Percentiles rank a stretch among this genome's conserved stretches.
These are phyloP conservation scores for Amaranthus hypochondriacus DNA, from an alignment of 148 eudicot genomes.

Conservation along the genomic window DNA sequence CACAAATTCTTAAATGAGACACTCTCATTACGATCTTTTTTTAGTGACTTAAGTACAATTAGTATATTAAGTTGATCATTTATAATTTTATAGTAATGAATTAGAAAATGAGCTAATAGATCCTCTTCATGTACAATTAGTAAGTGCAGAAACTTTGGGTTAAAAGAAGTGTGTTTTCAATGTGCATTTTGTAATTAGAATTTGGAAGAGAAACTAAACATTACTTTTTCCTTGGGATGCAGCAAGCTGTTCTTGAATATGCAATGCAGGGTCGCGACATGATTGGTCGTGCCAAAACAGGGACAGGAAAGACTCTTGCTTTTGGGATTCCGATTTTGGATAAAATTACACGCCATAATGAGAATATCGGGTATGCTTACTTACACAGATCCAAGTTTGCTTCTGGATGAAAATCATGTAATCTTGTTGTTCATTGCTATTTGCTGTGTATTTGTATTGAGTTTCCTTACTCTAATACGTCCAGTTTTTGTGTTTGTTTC, in stretches of 20 bases:
- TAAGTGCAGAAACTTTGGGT: too few species aligned
- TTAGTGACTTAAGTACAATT: background rate
- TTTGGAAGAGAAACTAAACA: background rate
- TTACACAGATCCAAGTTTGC: background rate
- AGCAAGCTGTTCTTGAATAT: slow-evolving; percentile 97
- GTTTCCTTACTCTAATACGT: background rate
- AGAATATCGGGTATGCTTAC: slow-evolving; percentile 59
- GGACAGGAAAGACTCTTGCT: slow-evolving; percentile 98
- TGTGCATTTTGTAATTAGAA: background rate
- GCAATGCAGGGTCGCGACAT: slow-evolving; percentile 97
- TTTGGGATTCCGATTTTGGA: slow-evolving; percentile 98
- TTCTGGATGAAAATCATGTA: too few species aligned
- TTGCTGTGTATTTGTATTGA: too few species aligned
- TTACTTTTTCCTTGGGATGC: background rate
- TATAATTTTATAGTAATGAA: background rate
- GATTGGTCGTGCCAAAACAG: slow-evolving; percentile 96
- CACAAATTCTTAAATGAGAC: too few species aligned
- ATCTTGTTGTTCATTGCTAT: background rate
- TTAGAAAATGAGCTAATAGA: background rate
- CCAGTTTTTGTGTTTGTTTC: background rate
- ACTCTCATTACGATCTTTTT: too few species aligned
- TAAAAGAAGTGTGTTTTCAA: too few species aligned
- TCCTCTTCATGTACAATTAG: too few species aligned
- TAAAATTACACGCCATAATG: slow-evolving; percentile 71
- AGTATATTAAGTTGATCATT: background rate